phyloP scores from a whole-genome alignment of 179 eudicot species.

The Camellia oleifera region DNA sequence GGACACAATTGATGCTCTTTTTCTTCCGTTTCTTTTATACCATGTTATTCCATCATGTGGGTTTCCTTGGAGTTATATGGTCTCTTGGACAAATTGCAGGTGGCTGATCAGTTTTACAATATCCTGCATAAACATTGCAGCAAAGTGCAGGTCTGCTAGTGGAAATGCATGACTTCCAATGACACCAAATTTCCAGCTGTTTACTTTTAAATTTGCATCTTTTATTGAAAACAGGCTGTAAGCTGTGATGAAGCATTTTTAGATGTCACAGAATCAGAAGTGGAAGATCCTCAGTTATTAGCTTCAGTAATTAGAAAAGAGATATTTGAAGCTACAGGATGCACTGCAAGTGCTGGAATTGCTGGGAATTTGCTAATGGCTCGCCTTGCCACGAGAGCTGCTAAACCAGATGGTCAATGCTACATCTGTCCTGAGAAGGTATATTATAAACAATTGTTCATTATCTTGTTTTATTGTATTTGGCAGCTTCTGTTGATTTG shows the following conservation, averaged over 20 bases:
- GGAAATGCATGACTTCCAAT: background rate
- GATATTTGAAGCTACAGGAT: slow-evolving; percentile 72
- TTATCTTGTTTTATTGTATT: background rate
- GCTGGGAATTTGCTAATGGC: slow-evolving; percentile 87
- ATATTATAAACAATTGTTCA: background rate
- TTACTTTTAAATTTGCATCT: slow-evolving; percentile 4
- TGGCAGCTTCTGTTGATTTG: too few relatives aligned
- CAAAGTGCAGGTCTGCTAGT: slow-evolving; percentile 74
- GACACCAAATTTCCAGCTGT: background rate
- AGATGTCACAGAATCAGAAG: slow-evolving; percentile 63
- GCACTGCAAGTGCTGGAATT: slow-evolving; percentile 92
- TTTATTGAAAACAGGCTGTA: slow-evolving; percentile 58
- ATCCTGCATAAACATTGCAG: slow-evolving; percentile 84
- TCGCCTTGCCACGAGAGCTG: slow-evolving; percentile 91
- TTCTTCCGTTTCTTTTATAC: background rate
- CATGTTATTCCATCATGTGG: slow-evolving; percentile 5
- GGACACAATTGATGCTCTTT: background rate
- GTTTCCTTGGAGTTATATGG: slow-evolving; percentile 5
- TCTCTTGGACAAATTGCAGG: slow-evolving; percentile 43
- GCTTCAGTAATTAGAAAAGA: slow-evolving; percentile 83
- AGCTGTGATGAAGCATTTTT: slow-evolving; percentile 99
- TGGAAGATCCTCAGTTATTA: slow-evolving; percentile 62
- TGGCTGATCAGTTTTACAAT: slow-evolving; percentile 85
- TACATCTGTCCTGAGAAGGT: slow-evolving; percentile 76
- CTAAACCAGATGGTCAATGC: slow-evolving; percentile 92